Evolutionary conservation across 2,329 filamentous ascomycete species (phyloP).

Genomic region (Microcyclospora pomicola): DNA sequence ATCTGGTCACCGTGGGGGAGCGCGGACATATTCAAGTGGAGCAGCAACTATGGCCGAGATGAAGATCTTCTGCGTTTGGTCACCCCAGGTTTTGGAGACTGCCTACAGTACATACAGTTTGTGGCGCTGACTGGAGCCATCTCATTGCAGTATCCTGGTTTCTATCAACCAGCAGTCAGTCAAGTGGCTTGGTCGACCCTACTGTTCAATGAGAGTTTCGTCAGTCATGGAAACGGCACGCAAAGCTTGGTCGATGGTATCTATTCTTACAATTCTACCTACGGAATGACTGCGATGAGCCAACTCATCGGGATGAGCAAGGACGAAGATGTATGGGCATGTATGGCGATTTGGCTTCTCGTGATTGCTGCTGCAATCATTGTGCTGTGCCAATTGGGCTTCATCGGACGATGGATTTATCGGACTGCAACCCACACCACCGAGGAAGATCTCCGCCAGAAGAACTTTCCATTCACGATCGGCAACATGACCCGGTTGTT

Average conservation of each 20-base stretch:
- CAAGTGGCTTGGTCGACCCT: conserved; percentile 78
- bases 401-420: conserved; percentile 61
- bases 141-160: conserved; percentile 80
- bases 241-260: conserved; percentile 66
- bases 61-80: conserved; percentile 82
- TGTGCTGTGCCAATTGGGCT: conserved; percentile 60
- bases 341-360: conserved; percentile 82
- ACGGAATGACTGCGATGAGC: conserved; percentile 65
- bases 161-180: conserved; percentile 81
- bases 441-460: conserved; percentile 77
- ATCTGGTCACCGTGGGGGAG: conserved; percentile 93
- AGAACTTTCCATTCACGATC: conserved; percentile 70
- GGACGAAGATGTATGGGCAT: conserved; percentile 75
- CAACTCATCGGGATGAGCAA: conserved; percentile 71
- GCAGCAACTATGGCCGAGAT: conserved; percentile 93
- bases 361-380: conserved; percentile 58
- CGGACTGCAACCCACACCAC: conserved; percentile 56
- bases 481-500: conserved; percentile 57
- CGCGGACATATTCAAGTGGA: conserved; percentile 82
- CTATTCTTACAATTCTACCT: conserved; percentile 65
- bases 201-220: conserved; percentile 86
- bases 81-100: conserved; percentile 92
- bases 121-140: conserved; percentile 76
- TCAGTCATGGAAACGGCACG: conserved; percentile 52
- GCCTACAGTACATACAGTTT: conserved; percentile 93